A percentile compares a stretch with the other conserved stretches of the same genome.
Evolutionary conservation across 352 stramenopile species (phyloP).

Genomic region (Phytophthora foliorum): DNA sequence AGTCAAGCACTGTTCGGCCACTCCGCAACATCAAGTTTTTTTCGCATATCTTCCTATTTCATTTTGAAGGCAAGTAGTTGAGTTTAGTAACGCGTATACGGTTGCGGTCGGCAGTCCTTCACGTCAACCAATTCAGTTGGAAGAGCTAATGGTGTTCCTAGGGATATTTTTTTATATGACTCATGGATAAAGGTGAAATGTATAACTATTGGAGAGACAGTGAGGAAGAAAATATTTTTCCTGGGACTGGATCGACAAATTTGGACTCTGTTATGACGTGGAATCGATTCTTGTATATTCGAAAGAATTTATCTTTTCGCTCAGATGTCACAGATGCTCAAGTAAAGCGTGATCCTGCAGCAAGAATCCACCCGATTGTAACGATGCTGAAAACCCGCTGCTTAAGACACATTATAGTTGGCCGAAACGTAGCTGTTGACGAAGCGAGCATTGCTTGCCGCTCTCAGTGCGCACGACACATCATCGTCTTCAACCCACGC

Average conservation of each 20-base stretch:
- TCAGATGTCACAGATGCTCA: background rate
- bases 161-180: constrained; percentile 15
- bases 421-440: constrained; percentile 32
- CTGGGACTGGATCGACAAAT: background rate
- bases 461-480: constrained; percentile 32
- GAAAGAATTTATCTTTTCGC: constrained; percentile 7
- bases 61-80: constrained; percentile 11
- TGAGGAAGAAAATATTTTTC: constrained; percentile 13
- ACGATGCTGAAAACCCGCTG: constrained; percentile 34
- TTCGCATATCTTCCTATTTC: constrained; percentile 8
- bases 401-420: constrained; percentile 21
- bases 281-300: constrained; percentile 10
- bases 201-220: constrained; percentile 14
- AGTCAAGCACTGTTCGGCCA: background rate
- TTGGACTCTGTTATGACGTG: constrained; percentile 1
- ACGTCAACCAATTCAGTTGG: background rate
- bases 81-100: constrained; percentile 3
- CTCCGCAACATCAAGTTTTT: constrained; percentile 17
- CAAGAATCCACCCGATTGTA: constrained; percentile 24
- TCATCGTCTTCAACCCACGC: constrained; percentile 39
- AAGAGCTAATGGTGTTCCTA: background rate
- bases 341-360: constrained; percentile 11
- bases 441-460: constrained; percentile 35
- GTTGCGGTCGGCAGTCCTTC: background rate
- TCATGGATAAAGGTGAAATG: constrained; percentile 22